A percentile compares a stretch with the other conserved stretches of the same genome.
phyloP scores from a whole-genome alignment of 257 asterid genomes.

The Asclepias syriaca region DNA sequence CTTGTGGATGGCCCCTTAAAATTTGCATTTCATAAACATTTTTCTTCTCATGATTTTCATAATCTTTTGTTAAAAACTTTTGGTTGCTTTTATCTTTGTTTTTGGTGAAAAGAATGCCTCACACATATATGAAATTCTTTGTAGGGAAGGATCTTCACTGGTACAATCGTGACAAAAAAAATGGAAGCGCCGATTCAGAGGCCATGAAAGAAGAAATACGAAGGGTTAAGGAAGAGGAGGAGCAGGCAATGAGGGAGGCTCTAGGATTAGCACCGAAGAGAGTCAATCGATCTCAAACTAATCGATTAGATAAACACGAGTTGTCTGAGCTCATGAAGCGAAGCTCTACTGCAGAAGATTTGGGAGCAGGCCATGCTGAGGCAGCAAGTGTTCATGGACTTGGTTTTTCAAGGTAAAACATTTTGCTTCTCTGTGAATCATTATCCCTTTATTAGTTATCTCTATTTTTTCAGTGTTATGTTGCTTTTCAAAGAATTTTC shows the following conservation, averaged over 20 bases:
- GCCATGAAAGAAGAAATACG: slow-evolving; percentile 77
- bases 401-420: slow-evolving; percentile 69
- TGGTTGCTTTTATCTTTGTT: neutral
- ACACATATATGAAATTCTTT: slow-evolving; percentile 1
- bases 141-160: slow-evolving; percentile 92
- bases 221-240: slow-evolving; percentile 96
- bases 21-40: neutral
- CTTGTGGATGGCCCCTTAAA: neutral
- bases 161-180: slow-evolving; percentile 80
- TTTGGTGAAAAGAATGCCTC: neutral
- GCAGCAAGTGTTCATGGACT: slow-evolving; percentile 94
- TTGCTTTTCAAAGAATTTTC: neutral
- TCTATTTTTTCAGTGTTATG: neutral
- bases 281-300: slow-evolving; percentile 52
- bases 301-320: slow-evolving; percentile 88
- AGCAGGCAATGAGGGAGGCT: slow-evolving; percentile 98
- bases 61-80: neutral
- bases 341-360: slow-evolving; percentile 94
- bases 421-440: neutral
- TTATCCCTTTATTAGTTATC: neutral
- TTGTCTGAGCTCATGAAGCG: slow-evolving; percentile 82
- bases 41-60: neutral
- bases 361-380: slow-evolving; percentile 99
- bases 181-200: slow-evolving; percentile 34
- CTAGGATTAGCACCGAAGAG: slow-evolving; percentile 96